phyloP scores from a whole-genome alignment of 2,329 filamentous ascomycete species.

The Aspergillus sp. region DNA sequence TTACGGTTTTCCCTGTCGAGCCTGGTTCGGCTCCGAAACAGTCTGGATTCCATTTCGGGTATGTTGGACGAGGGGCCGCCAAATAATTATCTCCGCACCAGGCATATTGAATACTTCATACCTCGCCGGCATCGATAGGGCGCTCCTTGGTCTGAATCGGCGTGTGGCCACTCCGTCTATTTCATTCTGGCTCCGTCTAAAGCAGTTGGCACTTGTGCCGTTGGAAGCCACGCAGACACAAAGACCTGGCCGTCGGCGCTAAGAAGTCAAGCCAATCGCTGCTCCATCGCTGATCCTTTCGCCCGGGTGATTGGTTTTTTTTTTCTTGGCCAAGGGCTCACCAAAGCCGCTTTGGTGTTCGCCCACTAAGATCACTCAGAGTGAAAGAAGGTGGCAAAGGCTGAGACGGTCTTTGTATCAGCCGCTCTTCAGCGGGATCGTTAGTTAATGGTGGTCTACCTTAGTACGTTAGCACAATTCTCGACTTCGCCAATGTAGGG shows the following conservation, averaged over 20 bases:
- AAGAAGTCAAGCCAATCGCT: background rate
- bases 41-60: background rate
- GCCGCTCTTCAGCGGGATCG: background rate
- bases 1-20: background rate
- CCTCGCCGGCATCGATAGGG: background rate
- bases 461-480: background rate
- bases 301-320: background rate
- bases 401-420: background rate
- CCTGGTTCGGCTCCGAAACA: too few relatives aligned
- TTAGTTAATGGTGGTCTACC: background rate
- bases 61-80: background rate
- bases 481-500: background rate
- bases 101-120: background rate
- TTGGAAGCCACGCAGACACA: background rate
- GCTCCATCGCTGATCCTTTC: background rate
- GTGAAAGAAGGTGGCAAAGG: background rate
- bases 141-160: background rate
- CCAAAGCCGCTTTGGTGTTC: background rate
- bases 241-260: background rate
- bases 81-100: background rate
- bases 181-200: background rate
- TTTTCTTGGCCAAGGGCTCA: background rate
- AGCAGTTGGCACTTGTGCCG: background rate
- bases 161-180: background rate
- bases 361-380: background rate